Conservation (phyloP, 371 early-diverging fungal species). For the Mucor mucedo region DNA sequence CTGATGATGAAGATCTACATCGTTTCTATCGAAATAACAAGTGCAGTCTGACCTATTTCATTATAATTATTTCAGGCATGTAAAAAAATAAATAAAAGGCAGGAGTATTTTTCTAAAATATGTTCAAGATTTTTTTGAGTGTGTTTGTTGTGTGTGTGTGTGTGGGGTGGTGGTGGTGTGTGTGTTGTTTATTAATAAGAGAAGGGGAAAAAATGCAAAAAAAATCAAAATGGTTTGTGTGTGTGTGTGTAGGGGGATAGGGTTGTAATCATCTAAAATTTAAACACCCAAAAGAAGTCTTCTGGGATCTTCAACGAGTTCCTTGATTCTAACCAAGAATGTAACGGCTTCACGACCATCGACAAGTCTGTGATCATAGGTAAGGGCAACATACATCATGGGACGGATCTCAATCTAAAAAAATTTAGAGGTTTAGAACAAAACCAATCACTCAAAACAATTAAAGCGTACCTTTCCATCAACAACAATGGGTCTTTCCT, state of each 20-base stretch:
- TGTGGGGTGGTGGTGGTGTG: not conserved
- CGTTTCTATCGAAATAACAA: too few species aligned
- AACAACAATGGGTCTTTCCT: slow-evolving; percentile 94
- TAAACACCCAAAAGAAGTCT: slow-evolving; percentile 87
- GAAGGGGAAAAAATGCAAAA: not conserved
- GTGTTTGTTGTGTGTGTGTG: too few species aligned
- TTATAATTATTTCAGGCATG: too few species aligned
- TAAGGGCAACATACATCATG: slow-evolving; percentile 98
- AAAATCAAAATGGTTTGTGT: not conserved
- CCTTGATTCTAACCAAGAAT: slow-evolving; percentile 96
- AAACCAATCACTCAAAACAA: not conserved
- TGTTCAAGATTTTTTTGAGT: not conserved
- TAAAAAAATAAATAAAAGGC: not conserved
- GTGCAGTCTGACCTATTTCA: too few species aligned
- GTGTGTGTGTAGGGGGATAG: too few species aligned
- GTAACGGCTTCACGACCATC: slow-evolving; percentile 99
- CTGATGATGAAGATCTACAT: too few species aligned
- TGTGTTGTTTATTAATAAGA: slow-evolving; percentile 8
- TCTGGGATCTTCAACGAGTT: slow-evolving; percentile 94
- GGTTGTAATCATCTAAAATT: slow-evolving; percentile 14
- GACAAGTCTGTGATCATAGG: slow-evolving; percentile 97
- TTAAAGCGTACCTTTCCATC: slow-evolving; percentile 76
- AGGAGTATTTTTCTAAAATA: too few species aligned
- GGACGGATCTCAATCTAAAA: slow-evolving; percentile 88
- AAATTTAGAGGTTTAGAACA: not conserved